Conservation (phyloP, 2,329 filamentous ascomycete genomes). For the Pyrenophora tritici-repentis region DNA sequence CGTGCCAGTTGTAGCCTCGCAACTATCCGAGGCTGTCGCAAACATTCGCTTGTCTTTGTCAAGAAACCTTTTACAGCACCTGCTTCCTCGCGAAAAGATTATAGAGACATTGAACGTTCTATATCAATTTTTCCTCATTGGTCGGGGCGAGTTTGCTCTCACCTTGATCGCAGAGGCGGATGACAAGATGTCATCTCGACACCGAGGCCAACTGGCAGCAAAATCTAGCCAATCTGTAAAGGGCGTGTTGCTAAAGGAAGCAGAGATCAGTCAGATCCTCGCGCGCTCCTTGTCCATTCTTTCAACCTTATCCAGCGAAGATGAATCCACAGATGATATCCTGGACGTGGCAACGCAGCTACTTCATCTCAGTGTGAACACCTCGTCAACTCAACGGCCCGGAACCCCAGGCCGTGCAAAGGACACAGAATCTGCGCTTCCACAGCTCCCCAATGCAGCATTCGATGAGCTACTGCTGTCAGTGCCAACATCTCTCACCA, state of each 20-base stretch:
- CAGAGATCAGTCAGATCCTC: constrained; percentile 79
- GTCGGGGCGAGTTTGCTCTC: constrained; percentile 88
- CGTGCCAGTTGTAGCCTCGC: constrained; percentile 74
- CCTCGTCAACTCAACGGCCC: constrained; percentile 44
- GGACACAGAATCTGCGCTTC: constrained; percentile 36
- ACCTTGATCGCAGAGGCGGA: constrained; percentile 85
- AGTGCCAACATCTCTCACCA: constrained; percentile 69
- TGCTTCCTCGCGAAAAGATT: constrained; percentile 78
- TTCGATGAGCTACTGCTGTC: constrained; percentile 86
- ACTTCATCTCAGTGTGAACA: constrained; percentile 68
- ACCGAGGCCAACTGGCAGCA: constrained; percentile 54
- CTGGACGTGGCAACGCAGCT: constrained; percentile 82
- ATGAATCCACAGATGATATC: constrained; percentile 74
- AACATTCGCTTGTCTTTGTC: constrained; percentile 82
- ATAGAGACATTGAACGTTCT: constrained; percentile 77
- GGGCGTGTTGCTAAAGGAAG: constrained; percentile 77
- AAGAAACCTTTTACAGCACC: constrained; percentile 77
- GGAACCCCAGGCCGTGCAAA: constrained; percentile 49
- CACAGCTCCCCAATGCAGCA: constrained; percentile 53
- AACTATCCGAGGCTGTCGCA: constrained; percentile 72
- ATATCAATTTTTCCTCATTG: constrained; percentile 84
- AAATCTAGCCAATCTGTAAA: constrained; percentile 58
- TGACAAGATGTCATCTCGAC: constrained; percentile 73
- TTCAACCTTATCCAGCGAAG: constrained; percentile 75
- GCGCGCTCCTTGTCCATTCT: constrained; percentile 79